phyloP scores from a whole-genome alignment of 129 eudicot genomes.

The Tagetes erecta region DNA sequence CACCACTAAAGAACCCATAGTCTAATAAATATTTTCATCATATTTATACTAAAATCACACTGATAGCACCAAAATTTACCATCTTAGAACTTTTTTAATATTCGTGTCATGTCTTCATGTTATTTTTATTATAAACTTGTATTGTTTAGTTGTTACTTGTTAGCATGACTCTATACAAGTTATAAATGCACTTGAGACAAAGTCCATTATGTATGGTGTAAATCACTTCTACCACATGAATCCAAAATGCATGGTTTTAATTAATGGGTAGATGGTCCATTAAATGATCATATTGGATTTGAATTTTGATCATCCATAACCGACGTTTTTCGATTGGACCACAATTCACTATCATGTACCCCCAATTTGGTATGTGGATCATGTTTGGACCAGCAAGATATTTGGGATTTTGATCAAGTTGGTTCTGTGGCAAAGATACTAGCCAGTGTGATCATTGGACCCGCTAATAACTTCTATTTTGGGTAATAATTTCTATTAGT shows the following conservation, averaged over 20 bases:
- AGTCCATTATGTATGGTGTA: background rate
- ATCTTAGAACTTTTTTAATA: too few species aligned
- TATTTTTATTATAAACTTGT: background rate
- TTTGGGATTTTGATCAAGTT: background rate
- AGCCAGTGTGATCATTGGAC: background rate
- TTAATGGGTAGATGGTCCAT: background rate
- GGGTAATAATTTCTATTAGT: background rate
- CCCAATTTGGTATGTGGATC: background rate
- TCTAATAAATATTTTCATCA: too few species aligned
- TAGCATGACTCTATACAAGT: too few species aligned
- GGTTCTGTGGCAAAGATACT: background rate
- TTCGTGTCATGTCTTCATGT: background rate
- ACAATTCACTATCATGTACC: background rate
- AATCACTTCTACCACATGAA: background rate
- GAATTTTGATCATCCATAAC: background rate
- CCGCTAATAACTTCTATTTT: background rate
- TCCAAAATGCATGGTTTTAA: constrained; percentile 2
- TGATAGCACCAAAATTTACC: too few species aligned
- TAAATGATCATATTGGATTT: background rate
- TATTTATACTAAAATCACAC: too few species aligned
- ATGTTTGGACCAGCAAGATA: constrained; percentile 5
- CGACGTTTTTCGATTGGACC: background rate
- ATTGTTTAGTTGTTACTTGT: background rate
- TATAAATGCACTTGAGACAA: background rate
- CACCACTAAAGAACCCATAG: too few species aligned